Conservation (phyloP, 495 filamentous ascomycete species). For the Sabuloglossum arenarium region DNA sequence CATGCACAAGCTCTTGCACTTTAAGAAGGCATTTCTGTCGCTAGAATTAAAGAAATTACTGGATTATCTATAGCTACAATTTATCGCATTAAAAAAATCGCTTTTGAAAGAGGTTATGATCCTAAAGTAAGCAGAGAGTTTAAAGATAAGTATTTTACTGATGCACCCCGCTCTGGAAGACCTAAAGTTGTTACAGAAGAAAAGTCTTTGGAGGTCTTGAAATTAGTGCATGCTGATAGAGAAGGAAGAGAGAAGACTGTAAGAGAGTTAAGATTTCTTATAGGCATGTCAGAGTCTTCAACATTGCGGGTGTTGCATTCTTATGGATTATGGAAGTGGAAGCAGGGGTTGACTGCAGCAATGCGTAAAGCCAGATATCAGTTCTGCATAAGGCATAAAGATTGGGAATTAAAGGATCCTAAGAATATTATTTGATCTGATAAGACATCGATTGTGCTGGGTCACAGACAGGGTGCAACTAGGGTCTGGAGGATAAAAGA, state of each 20-base stretch:
- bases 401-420: not conserved
- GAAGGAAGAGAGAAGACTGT: not conserved
- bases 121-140: conserved; percentile 15
- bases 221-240: not conserved
- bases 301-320: not conserved
- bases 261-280: not conserved
- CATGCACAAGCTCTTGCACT: conserved; percentile 3
- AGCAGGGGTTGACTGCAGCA: not conserved
- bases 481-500: not conserved
- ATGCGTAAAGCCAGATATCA: not conserved
- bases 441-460: not conserved
- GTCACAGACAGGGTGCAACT: not conserved
- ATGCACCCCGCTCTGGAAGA: conserved; percentile 7
- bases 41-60: not conserved
- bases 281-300: not conserved
- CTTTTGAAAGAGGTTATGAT: conserved; percentile 1
- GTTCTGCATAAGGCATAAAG: not conserved
- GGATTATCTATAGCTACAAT: conserved; percentile 1
- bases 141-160: conserved; percentile 22
- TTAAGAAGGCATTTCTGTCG: conserved; percentile 1
- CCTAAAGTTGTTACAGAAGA: not conserved
- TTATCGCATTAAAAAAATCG: conserved; percentile 5
- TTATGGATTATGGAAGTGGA: not conserved
- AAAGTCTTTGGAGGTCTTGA: not conserved
- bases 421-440: not conserved